A percentile compares a stretch with the other conserved stretches of the same genome.
Evolutionary conservation across 768 basidiomycete genomes (phyloP).

Genomic region (Termitomyces sp.): DNA sequence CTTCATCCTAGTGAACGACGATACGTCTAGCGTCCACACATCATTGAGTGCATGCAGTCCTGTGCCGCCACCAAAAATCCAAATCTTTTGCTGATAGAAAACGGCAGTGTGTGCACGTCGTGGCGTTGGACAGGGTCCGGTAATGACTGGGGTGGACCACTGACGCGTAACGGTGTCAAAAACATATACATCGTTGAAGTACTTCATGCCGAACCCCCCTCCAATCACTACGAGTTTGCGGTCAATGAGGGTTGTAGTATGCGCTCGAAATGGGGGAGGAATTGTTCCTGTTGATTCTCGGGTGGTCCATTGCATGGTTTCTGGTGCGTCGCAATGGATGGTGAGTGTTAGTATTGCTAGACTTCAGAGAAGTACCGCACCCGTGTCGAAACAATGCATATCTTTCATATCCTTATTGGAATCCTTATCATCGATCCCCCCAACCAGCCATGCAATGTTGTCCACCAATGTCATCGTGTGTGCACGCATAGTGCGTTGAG

Average conservation of each 20-base stretch:
- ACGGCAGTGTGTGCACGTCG: constrained; percentile 89
- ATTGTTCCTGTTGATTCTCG: constrained; percentile 72
- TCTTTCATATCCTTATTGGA: constrained; percentile 72
- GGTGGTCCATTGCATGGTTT: constrained; percentile 87
- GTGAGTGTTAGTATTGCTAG: neutral
- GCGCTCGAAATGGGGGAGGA: constrained; percentile 82
- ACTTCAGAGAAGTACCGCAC: constrained; percentile 28
- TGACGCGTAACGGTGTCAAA: constrained; percentile 72
- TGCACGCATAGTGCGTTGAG: constrained; percentile 67
- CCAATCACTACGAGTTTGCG: constrained; percentile 79
- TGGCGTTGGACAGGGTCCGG: constrained; percentile 45
- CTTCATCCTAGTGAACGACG: constrained; percentile 18
- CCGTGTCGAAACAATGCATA: constrained; percentile 82
- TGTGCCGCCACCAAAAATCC: constrained; percentile 93
- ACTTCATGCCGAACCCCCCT: constrained; percentile 77
- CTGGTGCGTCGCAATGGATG: constrained; percentile 27
- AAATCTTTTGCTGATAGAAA: constrained; percentile 62
- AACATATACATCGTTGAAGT: constrained; percentile 80
- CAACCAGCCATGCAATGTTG: constrained; percentile 79
- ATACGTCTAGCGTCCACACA: constrained; percentile 80
- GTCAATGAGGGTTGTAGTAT: constrained; percentile 81
- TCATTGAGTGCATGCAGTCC: constrained; percentile 88
- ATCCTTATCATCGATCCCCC: constrained; percentile 81
- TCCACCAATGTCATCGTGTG: constrained; percentile 85
- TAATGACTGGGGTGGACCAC: constrained; percentile 51